Evolutionary conservation across 2,329 filamentous ascomycete genomes (phyloP), one percentile per base, ranked within the genome.

Genomic region (Blumeriella jaapii): DNA sequence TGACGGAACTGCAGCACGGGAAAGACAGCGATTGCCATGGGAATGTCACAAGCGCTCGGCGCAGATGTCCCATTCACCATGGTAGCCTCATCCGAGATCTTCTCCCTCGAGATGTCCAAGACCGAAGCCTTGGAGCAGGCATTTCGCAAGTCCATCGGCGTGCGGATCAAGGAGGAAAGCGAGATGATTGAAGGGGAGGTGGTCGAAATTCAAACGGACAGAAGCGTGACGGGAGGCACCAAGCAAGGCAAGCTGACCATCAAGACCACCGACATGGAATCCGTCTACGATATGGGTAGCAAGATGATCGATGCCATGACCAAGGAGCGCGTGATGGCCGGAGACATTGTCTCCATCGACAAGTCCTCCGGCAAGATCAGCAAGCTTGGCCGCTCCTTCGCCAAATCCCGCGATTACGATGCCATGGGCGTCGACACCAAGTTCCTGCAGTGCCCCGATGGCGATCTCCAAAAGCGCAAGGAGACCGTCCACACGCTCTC

Each of bases 251-350:
- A 98, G 63, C 78, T 98, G 46, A 98, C 91, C 13, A 94, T 98
- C 66, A 98, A 98, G 66, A 98, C 91, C 8, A 96, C 89, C 39
- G 91, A 98, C 60, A 98, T 98, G 91, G 91, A 98, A 63, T 94
- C 91, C 9, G 83, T 98, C 48, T 98, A 96, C 64, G 91, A 98
- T 55, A 95, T 98, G 87, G 91, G 91, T 47, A 89, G 82, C 49
- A 96, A 96, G 65, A 96, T 98, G 91, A 98, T 98, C 49, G 91
- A 98, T 57, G 86, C 86, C 47, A 95, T 98, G 86, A 95, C 87
- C 49, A 96, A 96, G 63, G 91, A 98, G 67, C 89, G 93, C 53
- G 85, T 98, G 47, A 94, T 96, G 79, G 91, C 91, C 4, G 91
- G 91, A 51, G 91, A 98, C 58, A 91, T 98, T 49, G 93, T 98